Conservation (phyloP, 805 yeast genomes). For the Saccharomycopsis javanensis region DNA sequence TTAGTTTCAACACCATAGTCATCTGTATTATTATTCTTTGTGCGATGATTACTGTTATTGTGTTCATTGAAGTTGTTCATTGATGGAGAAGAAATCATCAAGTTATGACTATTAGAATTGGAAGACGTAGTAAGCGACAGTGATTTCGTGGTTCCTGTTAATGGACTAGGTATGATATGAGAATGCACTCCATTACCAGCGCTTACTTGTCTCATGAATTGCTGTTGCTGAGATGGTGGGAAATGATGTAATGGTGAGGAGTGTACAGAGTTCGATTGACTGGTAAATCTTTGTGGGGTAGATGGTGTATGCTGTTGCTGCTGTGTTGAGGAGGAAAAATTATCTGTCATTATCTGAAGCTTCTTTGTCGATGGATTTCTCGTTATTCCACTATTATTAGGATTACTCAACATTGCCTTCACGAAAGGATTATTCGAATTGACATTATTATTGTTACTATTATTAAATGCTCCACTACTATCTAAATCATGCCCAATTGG, state of each 20-base stretch:
- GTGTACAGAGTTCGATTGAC: not conserved
- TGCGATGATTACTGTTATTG: not conserved
- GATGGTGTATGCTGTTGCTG: not conserved
- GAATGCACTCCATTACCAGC: not conserved
- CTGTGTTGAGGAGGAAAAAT: not conserved
- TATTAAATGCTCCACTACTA: not conserved
- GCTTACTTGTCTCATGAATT: not conserved
- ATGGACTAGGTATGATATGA: not conserved
- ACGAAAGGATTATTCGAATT: not conserved
- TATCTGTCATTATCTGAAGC: not conserved
- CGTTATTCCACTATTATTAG: not conserved
- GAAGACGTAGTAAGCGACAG: not conserved
- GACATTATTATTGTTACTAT: not conserved
- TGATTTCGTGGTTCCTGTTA: not conserved
- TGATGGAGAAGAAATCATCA: not conserved
- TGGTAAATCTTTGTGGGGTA: not conserved
- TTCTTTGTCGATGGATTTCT: not conserved
- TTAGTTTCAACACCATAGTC: not conserved
- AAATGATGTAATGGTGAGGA: not conserved
- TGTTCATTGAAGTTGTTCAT: not conserved
- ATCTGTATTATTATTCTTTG: not conserved
- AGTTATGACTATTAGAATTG: not conserved
- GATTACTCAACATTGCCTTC: not conserved
- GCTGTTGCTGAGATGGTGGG: not conserved
- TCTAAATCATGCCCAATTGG: not conserved